Base-by-base conservation (phyloP, 2,329 filamentous ascomycete genomes). In the Bipolaris zeicola region DNA sequence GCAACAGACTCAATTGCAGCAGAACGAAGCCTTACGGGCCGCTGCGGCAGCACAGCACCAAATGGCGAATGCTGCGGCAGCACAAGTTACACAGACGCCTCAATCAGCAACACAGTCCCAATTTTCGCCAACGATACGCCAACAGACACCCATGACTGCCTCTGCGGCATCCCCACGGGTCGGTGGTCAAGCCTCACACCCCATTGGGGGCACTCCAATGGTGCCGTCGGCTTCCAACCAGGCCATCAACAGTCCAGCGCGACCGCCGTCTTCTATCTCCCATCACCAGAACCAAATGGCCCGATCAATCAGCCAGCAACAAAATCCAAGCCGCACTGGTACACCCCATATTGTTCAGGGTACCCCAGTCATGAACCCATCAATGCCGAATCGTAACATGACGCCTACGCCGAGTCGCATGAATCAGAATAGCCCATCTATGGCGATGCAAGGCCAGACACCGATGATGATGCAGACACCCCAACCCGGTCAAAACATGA, bases 41-140 rank as follows among this genome's bases (percentile, higher is more conserved):
- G 66, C 66, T 18, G 61, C 58, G 14, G 68, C 69, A 54, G 67
- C 70, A 20, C 72, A 74, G 46, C 68, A 58, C 42, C 57, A 72
- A 41, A 67, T 76, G 69, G 61, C 64, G 5, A 65, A 54, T 20
- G 48, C 58, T 24, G 57, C 58, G n/a, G 57, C 65, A 13, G 53
- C 63, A 13, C 72, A 74, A 48, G 63, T 70, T 20, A 53, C 61
- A 14, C 72, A 74, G 50, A 67, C 73, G 53, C 83, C 87, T 62
- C 83, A 86, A 6, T 83, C 86, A 1, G 69, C 70, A n/a, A 73
- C 71, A 1, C 87, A 89, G 67, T 79, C 84, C 14, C 82, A 85
- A 3, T 87, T 86, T 1, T 87, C 90, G n/a, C 90, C 90, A 2
- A 72, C 80, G 33, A 70, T 78, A 7, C 71, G 78, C 31, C 77